Conservation (phyloP, 768 basidiomycete genomes). For the Auricularia cornea region DNA sequence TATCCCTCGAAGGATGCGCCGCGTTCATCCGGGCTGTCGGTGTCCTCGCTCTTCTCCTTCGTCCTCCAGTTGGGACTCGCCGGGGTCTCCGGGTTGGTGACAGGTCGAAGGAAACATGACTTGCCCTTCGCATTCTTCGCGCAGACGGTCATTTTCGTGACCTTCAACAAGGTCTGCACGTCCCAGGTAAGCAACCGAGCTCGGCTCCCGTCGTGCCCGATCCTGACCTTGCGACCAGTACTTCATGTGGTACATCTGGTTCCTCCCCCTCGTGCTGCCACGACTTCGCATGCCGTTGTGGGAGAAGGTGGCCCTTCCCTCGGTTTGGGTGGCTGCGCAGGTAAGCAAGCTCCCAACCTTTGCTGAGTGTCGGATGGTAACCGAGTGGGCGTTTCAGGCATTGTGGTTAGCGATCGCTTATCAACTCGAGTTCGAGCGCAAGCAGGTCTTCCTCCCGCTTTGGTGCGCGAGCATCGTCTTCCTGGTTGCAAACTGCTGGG, state of each 20-base stretch:
- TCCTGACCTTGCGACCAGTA: conserved; percentile 45
- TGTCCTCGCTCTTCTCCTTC: conserved; percentile 62
- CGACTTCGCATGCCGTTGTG: conserved; percentile 43
- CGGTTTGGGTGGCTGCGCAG: conserved; percentile 65
- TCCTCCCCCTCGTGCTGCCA: conserved; percentile 77
- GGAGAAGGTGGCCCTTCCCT: conserved; percentile 33
- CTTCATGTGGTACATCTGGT: conserved; percentile 92
- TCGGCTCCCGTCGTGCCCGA: conserved; percentile 8
- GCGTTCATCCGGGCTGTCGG: conserved; percentile 3
- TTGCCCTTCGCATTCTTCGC: conserved; percentile 83
- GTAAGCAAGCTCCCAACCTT: conserved; percentile 12
- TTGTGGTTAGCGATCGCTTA: conserved; percentile 91
- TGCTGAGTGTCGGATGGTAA: not conserved
- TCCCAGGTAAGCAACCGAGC: conserved; percentile 57
- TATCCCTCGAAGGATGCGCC: conserved; percentile 40
- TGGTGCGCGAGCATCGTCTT: conserved; percentile 77
- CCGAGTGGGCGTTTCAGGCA: conserved; percentile 33
- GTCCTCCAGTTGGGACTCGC: conserved; percentile 73
- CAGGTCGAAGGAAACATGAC: conserved; percentile 49
- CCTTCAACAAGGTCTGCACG: conserved; percentile 98
- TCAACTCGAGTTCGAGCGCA: conserved; percentile 77
- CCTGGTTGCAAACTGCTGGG: conserved; percentile 70
- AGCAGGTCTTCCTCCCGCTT: conserved; percentile 60
- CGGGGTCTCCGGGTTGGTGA: conserved; percentile 62
- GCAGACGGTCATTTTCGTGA: conserved; percentile 84